Conservation (phyloP, 225 moss, liverwort and hornwort genomes). For the Anthoceros angustus region DNA sequence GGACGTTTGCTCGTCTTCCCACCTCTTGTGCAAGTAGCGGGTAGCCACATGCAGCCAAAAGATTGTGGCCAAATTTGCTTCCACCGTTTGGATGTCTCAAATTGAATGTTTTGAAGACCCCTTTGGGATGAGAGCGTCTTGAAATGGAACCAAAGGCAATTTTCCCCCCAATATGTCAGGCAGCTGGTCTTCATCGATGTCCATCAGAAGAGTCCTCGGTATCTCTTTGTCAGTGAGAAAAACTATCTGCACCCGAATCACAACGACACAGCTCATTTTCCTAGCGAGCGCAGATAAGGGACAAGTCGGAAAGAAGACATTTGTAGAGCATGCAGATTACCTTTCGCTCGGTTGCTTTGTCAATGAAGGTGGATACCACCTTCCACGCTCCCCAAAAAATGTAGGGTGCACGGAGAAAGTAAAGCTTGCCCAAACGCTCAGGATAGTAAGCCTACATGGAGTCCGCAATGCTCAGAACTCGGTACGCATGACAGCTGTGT, state of each 20-base stretch:
- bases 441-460: constrained; percentile 36
- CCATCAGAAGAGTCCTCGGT: not conserved
- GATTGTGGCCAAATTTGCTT: no score
- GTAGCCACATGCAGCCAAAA: no score
- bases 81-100: no score
- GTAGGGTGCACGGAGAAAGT: constrained; percentile 34
- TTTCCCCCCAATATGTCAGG: not conserved
- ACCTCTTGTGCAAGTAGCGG: no score
- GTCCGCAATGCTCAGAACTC: not conserved
- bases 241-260: not conserved
- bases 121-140: not conserved
- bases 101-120: not conserved
- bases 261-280: not conserved
- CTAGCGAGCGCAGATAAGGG: not conserved
- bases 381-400: constrained; percentile 58
- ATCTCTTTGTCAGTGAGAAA: not conserved
- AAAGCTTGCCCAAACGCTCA: constrained; percentile 35
- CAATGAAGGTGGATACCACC: constrained; percentile 29
- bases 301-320: not conserved
- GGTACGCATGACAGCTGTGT: not conserved
- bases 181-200: not conserved
- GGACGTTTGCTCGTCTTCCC: no score
- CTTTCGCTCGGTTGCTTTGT: not conserved
- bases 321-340: not conserved
- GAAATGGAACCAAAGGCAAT: not conserved